Evolutionary conservation across 2,329 filamentous ascomycete genomes (phyloP), one percentile per base, ranked within the genome.

Genomic region (Xylariales sp.): DNA sequence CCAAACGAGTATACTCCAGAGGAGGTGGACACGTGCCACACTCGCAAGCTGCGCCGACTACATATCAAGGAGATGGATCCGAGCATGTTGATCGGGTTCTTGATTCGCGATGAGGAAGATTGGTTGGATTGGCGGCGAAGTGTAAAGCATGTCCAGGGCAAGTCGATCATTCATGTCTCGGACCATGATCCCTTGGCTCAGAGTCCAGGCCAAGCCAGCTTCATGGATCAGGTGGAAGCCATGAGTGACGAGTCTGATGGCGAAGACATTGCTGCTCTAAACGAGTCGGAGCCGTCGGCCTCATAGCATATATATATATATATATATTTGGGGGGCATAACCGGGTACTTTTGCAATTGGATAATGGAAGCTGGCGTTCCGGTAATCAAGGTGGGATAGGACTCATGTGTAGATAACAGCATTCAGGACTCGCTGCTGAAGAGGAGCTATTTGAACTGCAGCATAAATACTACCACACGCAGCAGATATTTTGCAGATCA

Each of bases 61-160:
- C 83, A 93, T 49, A 75, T 98, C 33, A 81, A 81, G 42, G 90
- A 97, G 55, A 93, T 98, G 87, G 93, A 98, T 53, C 93, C 93
- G 0, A 96, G 89, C 55, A 98, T 98, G 93, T 67, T 98, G 29
- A 87, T 98, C 47, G 91, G 88, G 5, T 97, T 97, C 54, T 66
- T 98, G 24, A 89, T 98, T 44, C 77, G 74, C 28, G 79, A 86
- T 41, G 82, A 91, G 50, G 74, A 82, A 29, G 93, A 98, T 49
- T 97, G 91, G 84, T 66, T 74, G 27, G 75, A 79, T 37, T 97
- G 90, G 90, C 84, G 87, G 54, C 70, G 76, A 41, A 76, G 79
- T n/a, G 74, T 95, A 3, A 79, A 79, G 49, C 78, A 85, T 49
- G 80, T 85, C 7, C 80, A 86, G 50, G 86, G 87, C 16, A 96